Conservation (phyloP, 78 protist species). For the Neovahlkampfia damariscottae region DNA sequence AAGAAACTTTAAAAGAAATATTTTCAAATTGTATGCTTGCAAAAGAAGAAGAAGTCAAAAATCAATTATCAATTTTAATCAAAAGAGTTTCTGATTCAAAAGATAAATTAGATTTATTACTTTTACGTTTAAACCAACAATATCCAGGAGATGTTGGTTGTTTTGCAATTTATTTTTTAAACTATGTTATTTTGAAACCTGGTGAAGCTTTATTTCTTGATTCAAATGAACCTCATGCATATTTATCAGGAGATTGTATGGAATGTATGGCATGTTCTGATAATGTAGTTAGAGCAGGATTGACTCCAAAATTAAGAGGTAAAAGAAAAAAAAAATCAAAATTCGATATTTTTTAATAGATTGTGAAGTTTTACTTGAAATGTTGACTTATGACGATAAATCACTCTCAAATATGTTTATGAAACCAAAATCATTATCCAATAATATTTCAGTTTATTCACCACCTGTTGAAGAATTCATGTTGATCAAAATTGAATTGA, state of each 20-base stretch:
- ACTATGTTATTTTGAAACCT: slow-evolving; percentile 47
- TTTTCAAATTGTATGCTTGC: background rate
- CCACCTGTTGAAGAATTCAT: background rate
- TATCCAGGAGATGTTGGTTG: slow-evolving; percentile 86
- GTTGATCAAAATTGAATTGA: background rate
- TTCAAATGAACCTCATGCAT: slow-evolving; percentile 94
- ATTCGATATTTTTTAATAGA: too few species aligned
- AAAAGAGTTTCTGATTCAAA: background rate
- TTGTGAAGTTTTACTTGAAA: slow-evolving; percentile 37
- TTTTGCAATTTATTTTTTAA: slow-evolving; percentile 75
- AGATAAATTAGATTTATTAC: background rate
- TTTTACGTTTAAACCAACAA: slow-evolving; percentile 17
- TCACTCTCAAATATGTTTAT: slow-evolving; percentile 5
- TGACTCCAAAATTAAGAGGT: slow-evolving; percentile 92
- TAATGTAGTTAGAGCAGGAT: slow-evolving; percentile 98
- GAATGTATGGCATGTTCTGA: slow-evolving; percentile 97
- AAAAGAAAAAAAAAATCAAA: too few species aligned
- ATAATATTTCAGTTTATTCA: background rate
- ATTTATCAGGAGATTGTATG: slow-evolving; percentile 66
- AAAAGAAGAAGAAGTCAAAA: background rate
- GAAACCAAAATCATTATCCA: background rate
- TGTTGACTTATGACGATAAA: slow-evolving; percentile 44
- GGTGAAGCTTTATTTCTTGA: slow-evolving; percentile 83
- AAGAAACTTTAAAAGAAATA: background rate
- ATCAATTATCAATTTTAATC: background rate